phyloP scores from a whole-genome alignment of 768 basidiomycete genomes.

The Sporobolomyces pararoseus region DNA sequence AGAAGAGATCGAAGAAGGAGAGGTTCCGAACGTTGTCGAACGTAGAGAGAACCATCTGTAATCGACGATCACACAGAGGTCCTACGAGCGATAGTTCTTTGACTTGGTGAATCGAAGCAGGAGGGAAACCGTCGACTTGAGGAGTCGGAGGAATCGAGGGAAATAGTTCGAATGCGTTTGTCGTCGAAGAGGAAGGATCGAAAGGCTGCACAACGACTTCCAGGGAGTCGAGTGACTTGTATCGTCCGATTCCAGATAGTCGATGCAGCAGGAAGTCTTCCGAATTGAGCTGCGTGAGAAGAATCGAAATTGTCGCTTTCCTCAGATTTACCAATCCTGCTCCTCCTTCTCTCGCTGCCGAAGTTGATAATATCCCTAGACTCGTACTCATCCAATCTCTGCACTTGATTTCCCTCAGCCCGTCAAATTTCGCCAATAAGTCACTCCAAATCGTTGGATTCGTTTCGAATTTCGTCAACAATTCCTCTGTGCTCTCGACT shows the following conservation, averaged over 20 bases:
- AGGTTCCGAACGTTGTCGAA: neutral
- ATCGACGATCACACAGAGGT: slow-evolving; percentile 23
- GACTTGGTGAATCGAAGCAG: slow-evolving; percentile 3
- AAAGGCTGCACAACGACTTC: slow-evolving; percentile 24
- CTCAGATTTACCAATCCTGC: neutral
- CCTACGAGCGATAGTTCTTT: slow-evolving; percentile 8
- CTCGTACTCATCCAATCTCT: slow-evolving; percentile 17
- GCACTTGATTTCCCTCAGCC: slow-evolving; percentile 9
- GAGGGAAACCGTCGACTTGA: neutral
- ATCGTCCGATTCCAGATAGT: slow-evolving; percentile 6
- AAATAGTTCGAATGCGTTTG: slow-evolving; percentile 27
- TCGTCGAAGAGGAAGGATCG: slow-evolving; percentile 7
- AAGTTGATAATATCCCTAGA: neutral
- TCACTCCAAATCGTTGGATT: neutral
- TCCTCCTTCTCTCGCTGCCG: neutral
- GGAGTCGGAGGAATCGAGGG: slow-evolving; percentile 11
- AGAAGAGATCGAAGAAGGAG: slow-evolving; percentile 22
- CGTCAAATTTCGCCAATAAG: neutral
- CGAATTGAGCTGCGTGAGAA: slow-evolving; percentile 25
- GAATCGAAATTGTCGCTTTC: neutral
- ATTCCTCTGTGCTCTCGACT: slow-evolving; percentile 6
- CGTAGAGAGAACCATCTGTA: slow-evolving; percentile 15
- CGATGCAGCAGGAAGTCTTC: slow-evolving; percentile 28
- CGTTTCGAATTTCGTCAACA: slow-evolving; percentile 9
- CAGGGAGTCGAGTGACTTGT: neutral